Evolutionary conservation across 1,284 basidiomycete genomes (phyloP).

Genomic region (Ceraceosorus guamensis): DNA sequence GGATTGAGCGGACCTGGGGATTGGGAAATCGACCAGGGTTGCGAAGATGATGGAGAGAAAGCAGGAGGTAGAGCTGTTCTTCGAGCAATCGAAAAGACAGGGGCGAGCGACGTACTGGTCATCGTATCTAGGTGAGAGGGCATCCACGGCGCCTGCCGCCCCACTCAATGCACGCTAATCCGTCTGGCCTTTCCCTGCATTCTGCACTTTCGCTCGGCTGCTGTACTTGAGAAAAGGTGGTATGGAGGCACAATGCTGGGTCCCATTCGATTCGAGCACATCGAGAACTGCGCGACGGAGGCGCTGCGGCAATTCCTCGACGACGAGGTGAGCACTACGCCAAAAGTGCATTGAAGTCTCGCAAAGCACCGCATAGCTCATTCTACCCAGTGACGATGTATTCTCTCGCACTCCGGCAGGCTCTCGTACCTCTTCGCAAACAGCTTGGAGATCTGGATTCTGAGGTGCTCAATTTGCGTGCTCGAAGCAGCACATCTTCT

Average conservation of each 20-base stretch:
- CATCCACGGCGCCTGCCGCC: too few relatives aligned
- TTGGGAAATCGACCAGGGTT: slow-evolving; percentile 34
- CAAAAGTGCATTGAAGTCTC: neutral
- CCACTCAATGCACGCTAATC: too few relatives aligned
- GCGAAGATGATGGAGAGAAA: slow-evolving; percentile 44
- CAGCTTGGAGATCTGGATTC: slow-evolving; percentile 26
- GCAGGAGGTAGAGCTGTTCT: slow-evolving; percentile 38
- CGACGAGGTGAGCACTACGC: slow-evolving; percentile 51
- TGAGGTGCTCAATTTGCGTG: slow-evolving; percentile 9
- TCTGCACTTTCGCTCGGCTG: too few relatives aligned
- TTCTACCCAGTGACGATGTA: slow-evolving; percentile 44
- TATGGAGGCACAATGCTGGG: slow-evolving; percentile 69
- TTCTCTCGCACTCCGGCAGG: slow-evolving; percentile 57
- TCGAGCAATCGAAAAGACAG: slow-evolving; percentile 27
- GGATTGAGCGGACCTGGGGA: slow-evolving; percentile 40
- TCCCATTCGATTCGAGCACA: slow-evolving; percentile 66
- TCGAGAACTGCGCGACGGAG: slow-evolving; percentile 65
- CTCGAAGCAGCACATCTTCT: neutral
- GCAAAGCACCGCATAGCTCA: too few relatives aligned
- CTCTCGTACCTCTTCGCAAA: slow-evolving; percentile 18
- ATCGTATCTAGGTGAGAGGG: slow-evolving; percentile 21
- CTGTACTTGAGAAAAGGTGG: too few relatives aligned
- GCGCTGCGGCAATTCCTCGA: slow-evolving; percentile 63
- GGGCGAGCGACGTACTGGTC: slow-evolving; percentile 39
- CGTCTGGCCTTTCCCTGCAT: too few relatives aligned